These are phyloP conservation scores for Phytophthora europaea DNA, from an alignment of 352 stramenopile species.

Conservation along the genomic window DNA sequence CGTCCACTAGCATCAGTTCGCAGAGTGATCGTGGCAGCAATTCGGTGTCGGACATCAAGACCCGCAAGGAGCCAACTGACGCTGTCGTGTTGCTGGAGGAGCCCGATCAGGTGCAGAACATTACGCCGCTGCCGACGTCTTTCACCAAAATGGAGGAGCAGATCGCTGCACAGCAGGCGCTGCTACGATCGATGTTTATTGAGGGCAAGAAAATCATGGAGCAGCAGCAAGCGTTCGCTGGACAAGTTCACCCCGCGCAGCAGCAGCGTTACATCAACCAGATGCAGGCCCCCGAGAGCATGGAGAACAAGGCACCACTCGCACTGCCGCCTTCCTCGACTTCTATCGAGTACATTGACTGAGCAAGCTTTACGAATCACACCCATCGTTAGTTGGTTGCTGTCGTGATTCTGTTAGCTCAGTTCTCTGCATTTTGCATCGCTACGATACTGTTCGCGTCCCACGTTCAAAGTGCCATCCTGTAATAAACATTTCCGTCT, in stretches of 20 bases:
- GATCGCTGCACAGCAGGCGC: constrained; percentile 77
- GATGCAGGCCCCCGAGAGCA: constrained; percentile 31
- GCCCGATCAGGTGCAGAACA: constrained; percentile 52
- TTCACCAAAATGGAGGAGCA: constrained; percentile 86
- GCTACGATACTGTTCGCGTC: constrained; percentile 8
- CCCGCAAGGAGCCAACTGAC: constrained; percentile 30
- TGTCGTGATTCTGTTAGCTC: constrained; percentile 27
- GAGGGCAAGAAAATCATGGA: constrained; percentile 85
- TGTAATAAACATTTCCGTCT: constrained; percentile 43
- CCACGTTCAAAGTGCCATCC: constrained; percentile 20
- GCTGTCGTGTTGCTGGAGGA: constrained; percentile 51
- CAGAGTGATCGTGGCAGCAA: constrained; percentile 49
- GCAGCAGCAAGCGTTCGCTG: constrained; percentile 45
- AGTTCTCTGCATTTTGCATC: constrained; percentile 32
- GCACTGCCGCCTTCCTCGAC: constrained; percentile 36
- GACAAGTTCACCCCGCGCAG: constrained; percentile 44
- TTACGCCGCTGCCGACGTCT: constrained; percentile 66
- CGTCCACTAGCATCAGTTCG: constrained; percentile 40
- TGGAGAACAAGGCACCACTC: constrained; percentile 38
- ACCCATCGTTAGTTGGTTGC: constrained; percentile 23
- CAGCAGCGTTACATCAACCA: constrained; percentile 51
- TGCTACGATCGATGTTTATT: constrained; percentile 79
- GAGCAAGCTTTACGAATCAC: constrained; percentile 21
- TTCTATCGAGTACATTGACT: constrained; percentile 61
- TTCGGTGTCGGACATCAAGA: constrained; percentile 38